phyloP scores from a whole-genome alignment of 2,329 filamentous ascomycete genomes.

The Boeremia lycopersici region DNA sequence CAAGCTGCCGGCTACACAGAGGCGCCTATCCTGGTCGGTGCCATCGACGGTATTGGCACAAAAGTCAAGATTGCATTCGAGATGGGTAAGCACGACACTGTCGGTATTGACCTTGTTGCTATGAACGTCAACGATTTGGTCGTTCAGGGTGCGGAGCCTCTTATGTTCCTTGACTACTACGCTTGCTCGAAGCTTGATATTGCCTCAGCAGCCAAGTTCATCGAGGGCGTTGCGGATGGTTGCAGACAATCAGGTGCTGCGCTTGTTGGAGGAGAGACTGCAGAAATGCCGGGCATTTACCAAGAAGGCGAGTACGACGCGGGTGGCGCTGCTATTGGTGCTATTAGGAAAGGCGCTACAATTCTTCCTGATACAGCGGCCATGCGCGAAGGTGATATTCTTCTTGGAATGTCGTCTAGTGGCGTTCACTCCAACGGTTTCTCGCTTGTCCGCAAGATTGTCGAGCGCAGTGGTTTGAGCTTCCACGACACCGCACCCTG shows the following conservation, averaged over 20 bases:
- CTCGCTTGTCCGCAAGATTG: slow-evolving; percentile 90
- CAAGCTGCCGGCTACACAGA: slow-evolving; percentile 73
- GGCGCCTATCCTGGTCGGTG: slow-evolving; percentile 84
- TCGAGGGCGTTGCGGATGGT: slow-evolving; percentile 86
- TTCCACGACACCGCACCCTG: slow-evolving; percentile 81
- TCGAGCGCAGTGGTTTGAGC: slow-evolving; percentile 72
- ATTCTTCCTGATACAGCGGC: slow-evolving; percentile 76
- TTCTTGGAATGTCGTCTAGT: slow-evolving; percentile 83
- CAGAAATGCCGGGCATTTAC: slow-evolving; percentile 98
- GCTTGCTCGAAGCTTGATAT: slow-evolving; percentile 88
- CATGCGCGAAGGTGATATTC: slow-evolving; percentile 83
- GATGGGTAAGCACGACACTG: slow-evolving; percentile 88
- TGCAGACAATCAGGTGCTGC: slow-evolving; percentile 86
- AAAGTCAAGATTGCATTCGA: slow-evolving; percentile 96
- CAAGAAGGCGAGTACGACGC: slow-evolving; percentile 88
- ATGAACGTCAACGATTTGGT: slow-evolving; percentile 99
- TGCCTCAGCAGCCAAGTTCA: slow-evolving; percentile 78
- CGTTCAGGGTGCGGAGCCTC: slow-evolving; percentile 90
- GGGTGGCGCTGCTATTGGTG: slow-evolving; percentile 86
- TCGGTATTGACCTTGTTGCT: slow-evolving; percentile 94
- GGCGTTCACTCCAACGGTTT: slow-evolving; percentile 97
- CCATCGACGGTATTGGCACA: slow-evolving; percentile 94
- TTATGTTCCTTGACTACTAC: slow-evolving; percentile 98
- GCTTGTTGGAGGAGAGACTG: slow-evolving; percentile 95
- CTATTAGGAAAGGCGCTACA: slow-evolving; percentile 68